Conservation (phyloP, 2,329 filamentous ascomycete genomes). For the Pseudomassariella vexata region DNA sequence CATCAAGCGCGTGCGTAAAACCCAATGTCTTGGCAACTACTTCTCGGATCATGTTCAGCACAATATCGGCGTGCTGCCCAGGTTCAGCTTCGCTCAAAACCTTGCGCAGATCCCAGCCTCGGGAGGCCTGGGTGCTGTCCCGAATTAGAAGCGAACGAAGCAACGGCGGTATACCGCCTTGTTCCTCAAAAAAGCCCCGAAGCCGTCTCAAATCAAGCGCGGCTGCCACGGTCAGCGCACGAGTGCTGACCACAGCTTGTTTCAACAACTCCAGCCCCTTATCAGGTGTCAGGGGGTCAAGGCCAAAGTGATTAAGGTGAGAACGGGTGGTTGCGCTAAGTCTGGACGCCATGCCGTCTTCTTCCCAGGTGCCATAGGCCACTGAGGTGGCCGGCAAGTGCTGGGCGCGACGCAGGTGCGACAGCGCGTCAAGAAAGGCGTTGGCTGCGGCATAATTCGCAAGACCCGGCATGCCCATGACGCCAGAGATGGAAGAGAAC, state of each 20-base stretch:
- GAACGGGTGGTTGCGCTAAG: conserved; percentile 11
- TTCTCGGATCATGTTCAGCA: conserved; percentile 16
- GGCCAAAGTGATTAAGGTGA: conserved; percentile 17
- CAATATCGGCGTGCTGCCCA: conserved; percentile 12
- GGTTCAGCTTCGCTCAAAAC: conserved; percentile 12
- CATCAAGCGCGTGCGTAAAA: conserved; percentile 11
- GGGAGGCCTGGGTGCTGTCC: conserved; percentile 3
- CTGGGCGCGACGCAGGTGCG: conserved; percentile 13
- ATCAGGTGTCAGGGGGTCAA: conserved; percentile 13
- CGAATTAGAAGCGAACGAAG: conserved; percentile 12
- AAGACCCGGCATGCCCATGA: conserved; percentile 18
- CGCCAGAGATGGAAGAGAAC: conserved; percentile 21
- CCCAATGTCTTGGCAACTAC: conserved; percentile 18
- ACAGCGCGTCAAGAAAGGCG: conserved; percentile 17
- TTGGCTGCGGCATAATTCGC: conserved; percentile 21
- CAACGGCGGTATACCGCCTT: conserved; percentile 14
- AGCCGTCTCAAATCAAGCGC: conserved; percentile 18
- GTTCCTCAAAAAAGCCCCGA: conserved; percentile 13
- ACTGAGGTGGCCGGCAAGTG: conserved; percentile 18
- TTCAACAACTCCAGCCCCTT: conserved; percentile 15
- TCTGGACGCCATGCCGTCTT: conserved; percentile 20
- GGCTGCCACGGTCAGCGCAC: conserved; percentile 17
- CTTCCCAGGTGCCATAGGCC: conserved; percentile 21
- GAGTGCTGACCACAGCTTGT: conserved; percentile 11
- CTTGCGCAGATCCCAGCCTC: conserved; percentile 9